Conservation (phyloP, 106 monocot species). For the Platanthera zijinensis region DNA sequence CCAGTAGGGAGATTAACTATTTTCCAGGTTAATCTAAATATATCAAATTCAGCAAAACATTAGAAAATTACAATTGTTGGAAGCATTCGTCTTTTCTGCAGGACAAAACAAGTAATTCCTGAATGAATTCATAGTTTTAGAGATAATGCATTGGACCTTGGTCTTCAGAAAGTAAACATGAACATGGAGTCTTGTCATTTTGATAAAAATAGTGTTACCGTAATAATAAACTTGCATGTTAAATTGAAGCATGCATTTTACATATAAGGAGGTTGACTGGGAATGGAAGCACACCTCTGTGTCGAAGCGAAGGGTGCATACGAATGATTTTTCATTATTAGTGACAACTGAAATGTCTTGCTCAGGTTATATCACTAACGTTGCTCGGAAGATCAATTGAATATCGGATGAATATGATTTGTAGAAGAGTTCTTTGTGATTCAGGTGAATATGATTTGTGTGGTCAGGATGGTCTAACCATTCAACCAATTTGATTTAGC, state of each 20-base stretch:
- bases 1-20: too few relatives aligned
- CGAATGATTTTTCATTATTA: slow-evolving; percentile 66
- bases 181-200: neutral
- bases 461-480: too few relatives aligned
- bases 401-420: too few relatives aligned
- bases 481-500: too few relatives aligned
- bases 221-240: neutral
- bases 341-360: slow-evolving; percentile 62
- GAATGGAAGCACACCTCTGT: slow-evolving; percentile 45
- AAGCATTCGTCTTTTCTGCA: neutral
- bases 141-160: neutral
- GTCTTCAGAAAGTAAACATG: neutral
- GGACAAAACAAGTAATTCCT: neutral
- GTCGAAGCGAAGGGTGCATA: slow-evolving; percentile 64
- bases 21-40: neutral
- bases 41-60: neutral
- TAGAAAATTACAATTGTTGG: neutral
- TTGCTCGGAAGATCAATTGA: slow-evolving; percentile 60
- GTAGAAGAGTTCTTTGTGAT: too few relatives aligned
- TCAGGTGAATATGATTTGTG: too few relatives aligned
- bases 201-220: neutral
- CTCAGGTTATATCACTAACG: slow-evolving; percentile 49
- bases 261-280: neutral
- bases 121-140: neutral
- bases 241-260: slow-evolving; percentile 4